Conservation (phyloP, 2,329 filamentous ascomycete species). For the Coniochaeta sp. region DNA sequence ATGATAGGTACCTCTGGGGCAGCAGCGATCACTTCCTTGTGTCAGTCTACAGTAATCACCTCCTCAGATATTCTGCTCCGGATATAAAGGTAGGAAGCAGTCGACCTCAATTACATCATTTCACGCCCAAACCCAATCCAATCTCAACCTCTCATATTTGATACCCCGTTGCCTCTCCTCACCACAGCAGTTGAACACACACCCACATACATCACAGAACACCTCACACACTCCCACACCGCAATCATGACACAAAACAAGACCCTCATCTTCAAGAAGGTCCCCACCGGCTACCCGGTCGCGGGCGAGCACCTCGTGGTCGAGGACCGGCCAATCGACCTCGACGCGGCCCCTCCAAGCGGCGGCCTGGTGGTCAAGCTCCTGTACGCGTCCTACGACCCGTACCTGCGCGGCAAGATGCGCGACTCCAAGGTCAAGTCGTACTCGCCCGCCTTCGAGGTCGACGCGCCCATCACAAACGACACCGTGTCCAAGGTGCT, state of each 20-base stretch:
- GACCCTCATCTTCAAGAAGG: conserved; percentile 63
- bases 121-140: too few relatives aligned
- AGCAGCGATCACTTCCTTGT: neutral
- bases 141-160: too few relatives aligned
- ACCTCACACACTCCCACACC: too few relatives aligned
- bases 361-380: conserved; percentile 65
- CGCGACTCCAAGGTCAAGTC: conserved; percentile 56
- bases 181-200: neutral
- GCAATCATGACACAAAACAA: conserved; percentile 47
- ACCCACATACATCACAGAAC: neutral
- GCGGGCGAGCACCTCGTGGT: conserved; percentile 63
- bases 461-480: conserved; percentile 59
- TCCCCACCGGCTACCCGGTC: conserved; percentile 60
- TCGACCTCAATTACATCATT: neutral
- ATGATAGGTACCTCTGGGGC: neutral
- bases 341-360: conserved; percentile 48
- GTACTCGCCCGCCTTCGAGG: conserved; percentile 56
- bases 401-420: conserved; percentile 79
- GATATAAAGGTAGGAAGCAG: neutral
- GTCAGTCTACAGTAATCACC: too few relatives aligned
- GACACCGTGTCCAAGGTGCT: conserved; percentile 59
- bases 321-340: conserved; percentile 61
- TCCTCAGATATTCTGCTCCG: neutral
- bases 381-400: conserved; percentile 72
- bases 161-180: neutral